Base-by-base conservation (phyloP, 306 rosid species). In the Pachyrhizus erosus region DNA sequence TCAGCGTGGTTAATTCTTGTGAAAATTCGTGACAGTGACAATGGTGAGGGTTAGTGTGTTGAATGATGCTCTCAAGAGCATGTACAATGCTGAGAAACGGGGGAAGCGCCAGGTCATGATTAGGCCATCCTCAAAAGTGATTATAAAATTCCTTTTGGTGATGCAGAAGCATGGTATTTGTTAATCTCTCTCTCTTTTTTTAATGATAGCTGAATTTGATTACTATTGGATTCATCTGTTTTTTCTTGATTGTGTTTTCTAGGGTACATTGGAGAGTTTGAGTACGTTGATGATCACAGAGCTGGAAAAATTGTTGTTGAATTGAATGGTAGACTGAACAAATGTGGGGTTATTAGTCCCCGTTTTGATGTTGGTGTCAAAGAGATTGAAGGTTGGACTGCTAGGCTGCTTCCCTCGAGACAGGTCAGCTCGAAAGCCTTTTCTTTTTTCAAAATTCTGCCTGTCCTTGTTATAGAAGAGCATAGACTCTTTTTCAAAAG, bases 21-120 rank as follows among this genome's bases (percentile, higher is more conserved):
- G 49, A 43, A 43, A 66, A 66, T 84, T 79, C 21, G 17, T 80
- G 4, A 67, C 84, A 84, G 87, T 80, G 81, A 84, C 39, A 67
- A 84, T 84, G 87, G 87, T 84, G 84, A 84, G 87, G 87, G 84
- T 84, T 21, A 84, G 87, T 26, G 87, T 84, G 27, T 75, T 84
- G 87, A 84, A 84, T 80, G 87, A 84, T 84, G 87, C 87, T 79
- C 87, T 84, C 60, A 84, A 84, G 87, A 79, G 87, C 78, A 84
- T 84, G 87, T 84, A 84, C 74, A 84, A 84, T 84, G 87, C 87
- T 5, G 87, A 84, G 78, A 84, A 84, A 49, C 54, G 87, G 60
- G 87, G 87, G 37, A 84, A 84, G 54, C 87, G 87, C 23, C 87
- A 84, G 69, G 87, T 74, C 78, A 84, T 84, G 87, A 57, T 84